Evolutionary conservation across 371 early-diverging fungal genomes (phyloP).

Genomic region (Parasitella parasitica): DNA sequence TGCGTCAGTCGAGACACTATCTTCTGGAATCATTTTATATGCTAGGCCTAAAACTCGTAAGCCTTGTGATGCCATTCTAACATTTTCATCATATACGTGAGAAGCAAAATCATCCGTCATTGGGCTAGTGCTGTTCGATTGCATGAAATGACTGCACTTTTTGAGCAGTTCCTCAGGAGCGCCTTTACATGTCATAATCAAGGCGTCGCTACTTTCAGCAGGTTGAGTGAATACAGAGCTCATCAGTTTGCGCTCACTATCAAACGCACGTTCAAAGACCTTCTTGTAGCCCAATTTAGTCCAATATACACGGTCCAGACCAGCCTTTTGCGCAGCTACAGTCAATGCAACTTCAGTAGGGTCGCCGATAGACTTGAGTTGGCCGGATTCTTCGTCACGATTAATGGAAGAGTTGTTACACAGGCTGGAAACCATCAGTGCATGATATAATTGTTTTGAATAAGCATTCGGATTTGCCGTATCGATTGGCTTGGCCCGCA

Average conservation of each 20-base stretch:
- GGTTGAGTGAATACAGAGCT: constrained; percentile 60
- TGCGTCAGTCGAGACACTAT: constrained; percentile 4
- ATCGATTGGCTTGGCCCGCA: constrained; percentile 34
- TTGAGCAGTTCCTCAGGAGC: constrained; percentile 86
- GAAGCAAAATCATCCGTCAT: constrained; percentile 68
- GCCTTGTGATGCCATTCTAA: constrained; percentile 82
- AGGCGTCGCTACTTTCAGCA: constrained; percentile 5
- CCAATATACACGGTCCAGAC: constrained; percentile 35
- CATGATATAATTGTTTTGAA: constrained; percentile 27
- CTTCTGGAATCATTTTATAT: constrained; percentile 39
- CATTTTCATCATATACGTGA: constrained; percentile 66
- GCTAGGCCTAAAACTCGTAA: constrained; percentile 61
- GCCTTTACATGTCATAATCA: constrained; percentile 77
- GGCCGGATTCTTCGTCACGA: constrained; percentile 57
- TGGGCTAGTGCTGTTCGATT: constrained; percentile 23
- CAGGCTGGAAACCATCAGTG: constrained; percentile 47
- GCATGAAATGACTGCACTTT: constrained; percentile 60
- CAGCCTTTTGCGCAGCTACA: constrained; percentile 62
- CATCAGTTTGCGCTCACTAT: constrained; percentile 91
- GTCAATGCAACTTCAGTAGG: constrained; percentile 78
- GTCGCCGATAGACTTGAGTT: constrained; percentile 75
- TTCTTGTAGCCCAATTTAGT: constrained; percentile 31
- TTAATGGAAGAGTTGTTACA: constrained; percentile 73
- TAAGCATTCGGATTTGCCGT: constrained; percentile 34
- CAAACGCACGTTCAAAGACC: constrained; percentile 63